Evolutionary conservation across 2,329 filamentous ascomycete genomes (phyloP), one percentile per base, ranked within the genome.

Genomic region (Calonectria crousiana): DNA sequence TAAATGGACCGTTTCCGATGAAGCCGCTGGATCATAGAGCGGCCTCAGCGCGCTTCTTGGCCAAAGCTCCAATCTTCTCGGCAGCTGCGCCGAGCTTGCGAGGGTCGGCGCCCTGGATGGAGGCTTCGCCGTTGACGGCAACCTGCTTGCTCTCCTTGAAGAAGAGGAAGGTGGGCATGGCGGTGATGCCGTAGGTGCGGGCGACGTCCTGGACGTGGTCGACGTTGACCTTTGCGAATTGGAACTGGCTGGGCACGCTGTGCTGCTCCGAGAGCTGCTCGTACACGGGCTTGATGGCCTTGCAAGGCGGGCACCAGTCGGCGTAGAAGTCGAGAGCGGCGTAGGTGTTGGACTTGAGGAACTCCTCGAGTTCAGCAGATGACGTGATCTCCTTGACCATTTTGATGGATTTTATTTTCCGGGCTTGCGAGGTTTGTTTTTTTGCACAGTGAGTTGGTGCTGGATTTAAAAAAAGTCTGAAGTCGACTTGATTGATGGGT

Each of bases 131-230:
- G 83, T 81, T 69, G 81, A 81, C 47, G 77, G 81, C 75, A 51
- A 80, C 77, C 30, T 82, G 78, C 49, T 82, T 76, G 34, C 77
- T 78, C 77, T 93, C 87, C 90, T 96, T 95, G 92, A 96, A 98
- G 84, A 98, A 87, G 72, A 95, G 81, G 86, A 98, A 98, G 14
- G 95, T 98, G 65, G 96, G 96, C 96, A 98, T 98, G 84, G 96
- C 95, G 81, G 94, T 92, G 84, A 98, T 91, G 78, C 91, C 90
- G 79, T 97, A 93, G 81, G 95, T 91, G 80, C 92, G 89, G 30
- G 95, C 92, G 62, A 97, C 90, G 1, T 95, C 92, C 78, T 92
- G 88, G 52, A 95, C 89, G 77, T 95, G 90, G 86, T 98, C 96
- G 79, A 98, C 95, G 86, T 98, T 95, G 84, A 98, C 89, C 90